Conservation (phyloP, 345 rosid genomes). For the Syzygium oleosum region DNA sequence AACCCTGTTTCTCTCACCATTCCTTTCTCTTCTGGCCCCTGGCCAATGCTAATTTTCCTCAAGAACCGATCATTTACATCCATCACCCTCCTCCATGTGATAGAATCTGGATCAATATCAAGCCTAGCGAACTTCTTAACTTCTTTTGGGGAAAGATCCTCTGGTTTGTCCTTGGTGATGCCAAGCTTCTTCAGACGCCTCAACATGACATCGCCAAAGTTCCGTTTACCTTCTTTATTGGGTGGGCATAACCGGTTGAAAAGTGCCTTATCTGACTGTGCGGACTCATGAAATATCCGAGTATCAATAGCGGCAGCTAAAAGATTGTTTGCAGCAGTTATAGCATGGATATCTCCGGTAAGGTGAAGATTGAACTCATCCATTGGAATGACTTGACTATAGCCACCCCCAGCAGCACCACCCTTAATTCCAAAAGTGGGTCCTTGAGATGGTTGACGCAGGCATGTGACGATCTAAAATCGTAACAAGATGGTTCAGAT, state of each 20-base stretch:
- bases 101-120: constrained; percentile 75
- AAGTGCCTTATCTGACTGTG: constrained; percentile 94
- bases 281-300: constrained; percentile 86
- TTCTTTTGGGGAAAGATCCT: constrained; percentile 83
- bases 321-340: constrained; percentile 98
- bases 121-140: constrained; percentile 79
- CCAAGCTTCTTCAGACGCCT: constrained; percentile 83
- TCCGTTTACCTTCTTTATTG: constrained; percentile 81
- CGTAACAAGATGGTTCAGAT: neutral
- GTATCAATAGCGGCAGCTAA: constrained; percentile 99
- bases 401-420: constrained; percentile 99
- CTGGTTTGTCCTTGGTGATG: constrained; percentile 70
- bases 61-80: constrained; percentile 93
- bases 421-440: constrained; percentile 99
- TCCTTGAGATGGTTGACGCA: constrained; percentile 99
- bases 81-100: constrained; percentile 99
- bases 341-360: constrained; percentile 98
- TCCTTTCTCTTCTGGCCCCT: constrained; percentile 96
- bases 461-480: constrained; percentile 82
- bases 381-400: constrained; percentile 98
- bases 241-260: constrained; percentile 78
- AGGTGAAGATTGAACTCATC: constrained; percentile 98
- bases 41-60: constrained; percentile 85
- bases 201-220: constrained; percentile 77
- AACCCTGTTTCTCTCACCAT: constrained; percentile 96